Evolutionary conservation across 2,329 filamentous ascomycete genomes (phyloP).

Genomic region (Colletotrichum higginsianum): DNA sequence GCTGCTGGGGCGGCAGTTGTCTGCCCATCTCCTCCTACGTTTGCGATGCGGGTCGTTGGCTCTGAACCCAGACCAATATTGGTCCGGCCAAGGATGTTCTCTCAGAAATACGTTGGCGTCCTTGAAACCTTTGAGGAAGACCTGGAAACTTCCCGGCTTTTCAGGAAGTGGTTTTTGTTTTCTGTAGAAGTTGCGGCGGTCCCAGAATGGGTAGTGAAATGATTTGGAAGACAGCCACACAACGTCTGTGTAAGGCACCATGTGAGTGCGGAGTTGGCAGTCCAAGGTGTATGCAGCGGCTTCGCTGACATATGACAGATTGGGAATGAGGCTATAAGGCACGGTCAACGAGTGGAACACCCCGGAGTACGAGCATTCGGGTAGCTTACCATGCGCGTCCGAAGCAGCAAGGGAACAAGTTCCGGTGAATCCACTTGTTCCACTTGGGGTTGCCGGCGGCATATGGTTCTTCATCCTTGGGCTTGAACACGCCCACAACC

Average conservation of each 20-base stretch:
- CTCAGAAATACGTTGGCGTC: conserved; percentile 96
- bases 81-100: conserved; percentile 97
- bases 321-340: conserved; percentile 82
- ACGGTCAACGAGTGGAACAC: conserved; percentile 11
- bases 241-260: conserved; percentile 97
- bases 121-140: conserved; percentile 97
- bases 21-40: conserved; percentile 69
- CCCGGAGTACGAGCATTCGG: conserved; percentile 6
- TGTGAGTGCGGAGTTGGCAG: conserved; percentile 86
- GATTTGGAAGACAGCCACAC: conserved; percentile 95
- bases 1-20: conserved; percentile 42
- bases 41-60: conserved; percentile 76
- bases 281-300: conserved; percentile 97
- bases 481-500: conserved; percentile 98
- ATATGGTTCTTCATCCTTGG: conserved; percentile 98
- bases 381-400: conserved; percentile 82
- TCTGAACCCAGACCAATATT: conserved; percentile 80
- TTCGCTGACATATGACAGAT: conserved; percentile 97
- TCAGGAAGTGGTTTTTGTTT: conserved; percentile 89
- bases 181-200: conserved; percentile 87
- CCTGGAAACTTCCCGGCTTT: conserved; percentile 96
- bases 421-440: conserved; percentile 99
- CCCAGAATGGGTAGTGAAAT: conserved; percentile 99
- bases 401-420: conserved; percentile 97
- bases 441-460: conserved; percentile 97